A percentile compares a stretch with the other conserved stretches of the same genome.
Evolutionary conservation across 176 grass and related monocot species (phyloP).

Genomic region (Oryza brachyantha): DNA sequence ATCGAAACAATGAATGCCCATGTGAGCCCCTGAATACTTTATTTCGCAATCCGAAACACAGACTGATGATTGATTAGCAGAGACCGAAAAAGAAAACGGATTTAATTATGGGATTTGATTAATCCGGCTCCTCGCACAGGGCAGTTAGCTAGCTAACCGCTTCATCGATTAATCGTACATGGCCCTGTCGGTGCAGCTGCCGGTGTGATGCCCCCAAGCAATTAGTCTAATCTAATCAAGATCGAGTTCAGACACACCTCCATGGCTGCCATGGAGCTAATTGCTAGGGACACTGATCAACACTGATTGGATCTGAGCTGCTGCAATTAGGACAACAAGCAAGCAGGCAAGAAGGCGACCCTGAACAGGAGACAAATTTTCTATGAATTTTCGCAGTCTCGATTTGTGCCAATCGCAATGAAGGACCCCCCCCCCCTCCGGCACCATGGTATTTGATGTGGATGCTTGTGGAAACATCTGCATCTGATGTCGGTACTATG

Average conservation of each 20-base stretch:
- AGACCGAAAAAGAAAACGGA: not conserved
- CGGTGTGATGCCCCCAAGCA: not conserved
- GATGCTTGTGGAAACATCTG: constrained; percentile 48
- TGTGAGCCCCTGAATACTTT: constrained; percentile 38
- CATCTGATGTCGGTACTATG: constrained; percentile 47
- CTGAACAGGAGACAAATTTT: constrained; percentile 21
- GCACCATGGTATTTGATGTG: constrained; percentile 42
- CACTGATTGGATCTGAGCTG: constrained; percentile 28
- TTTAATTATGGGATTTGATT: constrained; percentile 29
- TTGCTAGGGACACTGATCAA: not conserved
- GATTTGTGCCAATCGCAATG: not conserved
- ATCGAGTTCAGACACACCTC: constrained; percentile 1
- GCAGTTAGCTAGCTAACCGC: constrained; percentile 44
- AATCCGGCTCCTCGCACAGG: not conserved
- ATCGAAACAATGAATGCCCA: constrained; percentile 38
- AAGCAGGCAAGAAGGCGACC: not conserved
- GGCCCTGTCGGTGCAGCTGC: constrained; percentile 21
- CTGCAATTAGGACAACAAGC: constrained; percentile 2
- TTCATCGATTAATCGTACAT: constrained; percentile 31
- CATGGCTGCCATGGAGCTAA: not conserved
- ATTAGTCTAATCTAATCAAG: not conserved
- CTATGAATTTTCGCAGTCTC: not conserved
- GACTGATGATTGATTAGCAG: not conserved
- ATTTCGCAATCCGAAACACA: constrained; percentile 15
- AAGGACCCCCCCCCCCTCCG: constrained; percentile 9